phyloP scores from a whole-genome alignment of 2,329 filamentous ascomycete species.

The Pestalotiopsis sp. region DNA sequence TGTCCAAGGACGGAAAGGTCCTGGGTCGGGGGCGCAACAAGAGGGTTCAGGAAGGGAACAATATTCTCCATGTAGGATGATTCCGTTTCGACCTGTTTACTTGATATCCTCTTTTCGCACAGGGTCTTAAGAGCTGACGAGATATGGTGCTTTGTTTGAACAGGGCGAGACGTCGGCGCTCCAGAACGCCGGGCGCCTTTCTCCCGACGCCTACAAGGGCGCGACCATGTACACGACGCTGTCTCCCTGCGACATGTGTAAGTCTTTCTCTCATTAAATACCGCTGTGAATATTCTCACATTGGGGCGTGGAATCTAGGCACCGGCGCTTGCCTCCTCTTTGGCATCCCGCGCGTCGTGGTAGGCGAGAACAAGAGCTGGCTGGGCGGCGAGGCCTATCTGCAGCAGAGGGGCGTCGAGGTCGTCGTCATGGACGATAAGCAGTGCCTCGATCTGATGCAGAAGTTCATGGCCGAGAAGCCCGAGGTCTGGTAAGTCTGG shows the following conservation, averaged over 20 bases:
- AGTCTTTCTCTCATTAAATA: conserved; percentile 16
- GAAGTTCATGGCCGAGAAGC: conserved; percentile 72
- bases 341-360: conserved; percentile 72
- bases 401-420: conserved; percentile 68
- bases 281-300: not conserved
- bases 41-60: not conserved
- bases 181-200: conserved; percentile 72
- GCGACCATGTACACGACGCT: conserved; percentile 85
- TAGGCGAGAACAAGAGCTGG: conserved; percentile 78
- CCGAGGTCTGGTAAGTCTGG: conserved; percentile 66
- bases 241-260: conserved; percentile 79
- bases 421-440: conserved; percentile 68
- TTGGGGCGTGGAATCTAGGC: conserved; percentile 26
- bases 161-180: conserved; percentile 79
- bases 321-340: conserved; percentile 79
- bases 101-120: not conserved
- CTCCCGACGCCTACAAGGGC: conserved; percentile 68
- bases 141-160: not conserved
- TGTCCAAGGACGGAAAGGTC: conserved; percentile 1
- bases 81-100: not conserved
- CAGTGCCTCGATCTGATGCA: conserved; percentile 72
- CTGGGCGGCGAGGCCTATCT: conserved; percentile 74
- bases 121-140: not conserved
- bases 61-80: not conserved
- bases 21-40: conserved; percentile 6